Evolutionary conservation across 768 basidiomycete genomes (phyloP), one percentile per base, ranked within the genome.

Genomic region (Collybia sp.): DNA sequence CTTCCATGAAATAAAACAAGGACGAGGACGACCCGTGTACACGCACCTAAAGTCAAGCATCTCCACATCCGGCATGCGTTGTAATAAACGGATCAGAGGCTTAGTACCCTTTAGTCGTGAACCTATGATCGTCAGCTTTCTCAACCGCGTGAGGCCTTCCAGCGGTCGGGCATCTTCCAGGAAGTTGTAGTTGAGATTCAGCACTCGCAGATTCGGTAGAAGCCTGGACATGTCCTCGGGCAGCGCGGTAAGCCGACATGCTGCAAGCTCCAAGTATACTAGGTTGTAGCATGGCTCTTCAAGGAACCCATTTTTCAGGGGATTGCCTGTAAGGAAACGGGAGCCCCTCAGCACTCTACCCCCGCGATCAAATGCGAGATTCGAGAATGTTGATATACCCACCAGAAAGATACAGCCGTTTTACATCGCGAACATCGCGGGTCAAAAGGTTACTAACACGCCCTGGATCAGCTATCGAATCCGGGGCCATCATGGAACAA

Each of bases 141-240:
- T 77, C 65, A 98, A 67, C 58, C 90, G 71, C 49, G 66, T 71
- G 50, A 97, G 73, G 11, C 88, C 91, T 43, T 76, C 76, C 47
- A 99, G 70, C 42, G 71, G 66, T 52, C 75, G 64, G 44, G 80
- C 66, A 57, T 88, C 83, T 55, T 93, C 82, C 62, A 98, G 61
- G 65, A 94, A 97, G 65, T 98, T 98, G 74, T 96, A 95, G 74
- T 98, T 95, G 53, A 97, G 79, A 72, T 97, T 97, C 66, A 98
- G 70, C 49, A 84, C 84, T 45, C 93, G 83, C 58, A 97, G 67
- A 64, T 94, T 96, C 30, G 96, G 95, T 40, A 83, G 69, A 45
- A 88, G 66, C 39, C 59, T 59, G 44, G 76, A 75, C 54, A 96
- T 70, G 35, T 79, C 75, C 53, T 63, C 57, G n/a, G 94, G 94